These are phyloP conservation scores for Penicillium sp. DNA, from an alignment of 2,329 filamentous ascomycete genomes.

Conservation along the genomic window DNA sequence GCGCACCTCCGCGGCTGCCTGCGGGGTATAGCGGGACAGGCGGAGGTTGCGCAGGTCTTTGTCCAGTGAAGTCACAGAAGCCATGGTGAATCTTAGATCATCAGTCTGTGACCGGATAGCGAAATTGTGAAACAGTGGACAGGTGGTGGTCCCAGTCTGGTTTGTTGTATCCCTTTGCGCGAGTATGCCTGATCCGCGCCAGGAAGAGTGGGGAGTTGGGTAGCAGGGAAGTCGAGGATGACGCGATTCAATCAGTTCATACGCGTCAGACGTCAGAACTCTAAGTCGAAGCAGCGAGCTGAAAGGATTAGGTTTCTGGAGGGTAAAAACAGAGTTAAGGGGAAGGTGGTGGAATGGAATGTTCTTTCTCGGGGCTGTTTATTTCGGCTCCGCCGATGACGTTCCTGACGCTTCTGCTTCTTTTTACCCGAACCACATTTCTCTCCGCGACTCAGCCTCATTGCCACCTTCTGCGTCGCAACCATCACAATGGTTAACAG, in stretches of 20 bases:
- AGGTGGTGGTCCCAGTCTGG: conserved; percentile 6
- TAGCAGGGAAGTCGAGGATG: conserved; percentile 12
- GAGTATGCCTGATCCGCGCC: conserved; percentile 26
- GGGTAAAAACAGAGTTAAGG: conserved; percentile 4
- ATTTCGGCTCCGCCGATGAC: conserved; percentile 29
- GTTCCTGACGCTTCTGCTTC: conserved; percentile 19
- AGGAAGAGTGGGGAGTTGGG: conserved; percentile 19
- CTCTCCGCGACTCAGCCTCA: conserved; percentile 14
- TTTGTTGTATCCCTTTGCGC: conserved; percentile 21
- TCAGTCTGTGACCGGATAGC: neutral
- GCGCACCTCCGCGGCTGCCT: conserved; percentile 81
- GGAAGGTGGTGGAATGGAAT: conserved; percentile 24
- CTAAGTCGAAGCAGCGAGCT: neutral
- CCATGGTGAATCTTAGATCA: conserved; percentile 62
- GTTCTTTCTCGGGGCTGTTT: conserved; percentile 19
- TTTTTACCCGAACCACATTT: conserved; percentile 13
- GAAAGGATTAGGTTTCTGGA: neutral
- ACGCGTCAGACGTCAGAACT: neutral
- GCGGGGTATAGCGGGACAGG: conserved; percentile 87
- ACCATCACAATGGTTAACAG: conserved; percentile 44
- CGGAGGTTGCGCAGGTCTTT: conserved; percentile 94
- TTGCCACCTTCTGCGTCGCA: conserved; percentile 13
- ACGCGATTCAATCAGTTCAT: neutral
- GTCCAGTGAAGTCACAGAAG: conserved; percentile 89
- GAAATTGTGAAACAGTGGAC: neutral